Base-by-base conservation (phyloP, 2,329 filamentous ascomycete species). In the Tolypocladium endophyticum region DNA sequence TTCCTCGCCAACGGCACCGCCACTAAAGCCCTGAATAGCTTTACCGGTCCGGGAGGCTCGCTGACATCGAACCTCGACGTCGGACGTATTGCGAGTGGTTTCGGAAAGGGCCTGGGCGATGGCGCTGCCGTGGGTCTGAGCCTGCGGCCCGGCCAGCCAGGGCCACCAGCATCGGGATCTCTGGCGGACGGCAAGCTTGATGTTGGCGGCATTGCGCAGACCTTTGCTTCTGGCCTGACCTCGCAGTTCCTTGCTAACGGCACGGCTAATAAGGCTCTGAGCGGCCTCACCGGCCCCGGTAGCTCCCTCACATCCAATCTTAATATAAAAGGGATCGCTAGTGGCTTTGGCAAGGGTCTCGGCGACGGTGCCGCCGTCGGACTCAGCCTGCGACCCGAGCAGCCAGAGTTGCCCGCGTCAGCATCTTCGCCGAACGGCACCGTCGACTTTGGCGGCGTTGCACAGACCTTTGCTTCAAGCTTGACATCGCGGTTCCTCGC, bases 1-100 rank as follows among this genome's bases (percentile, higher is more conserved):
- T 67, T 73, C 59, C 66, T 74, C 1, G 63, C 64, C 23, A 73
- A 73, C 57, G 71, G 68, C 12, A 73, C 72, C 0, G 53, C 65
- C 2, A 55, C 28, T 14, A 71, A 71, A 61, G 53, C 70, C 18
- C 35, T 67, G 5, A 63, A 56, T 39, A 57, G 55, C 12, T 35
- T 59, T 4, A 39, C 57, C 14, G 58, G 54, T 1, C 54, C 25
- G 18, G 56, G 41, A 20, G 30, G 28, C n/a, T n/a, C 14, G n/a
- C 33, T 50, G 4, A 39, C 52, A 54, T 35, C 8, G 55, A 60
- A 20, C 61, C 62, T 47, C 11, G 43, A 47, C 4, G 16, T 47
- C 4, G 23, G 43, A 16, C 11, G 43, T 1, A 16, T 47, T 25
- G 43, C 43, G 1, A 47, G 43, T 16, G 43, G 43, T 23, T 47